A percentile compares a stretch with the other conserved stretches of the same genome.
Conservation (phyloP, 768 basidiomycete species). For the Omphalotus guepiniiformis region DNA sequence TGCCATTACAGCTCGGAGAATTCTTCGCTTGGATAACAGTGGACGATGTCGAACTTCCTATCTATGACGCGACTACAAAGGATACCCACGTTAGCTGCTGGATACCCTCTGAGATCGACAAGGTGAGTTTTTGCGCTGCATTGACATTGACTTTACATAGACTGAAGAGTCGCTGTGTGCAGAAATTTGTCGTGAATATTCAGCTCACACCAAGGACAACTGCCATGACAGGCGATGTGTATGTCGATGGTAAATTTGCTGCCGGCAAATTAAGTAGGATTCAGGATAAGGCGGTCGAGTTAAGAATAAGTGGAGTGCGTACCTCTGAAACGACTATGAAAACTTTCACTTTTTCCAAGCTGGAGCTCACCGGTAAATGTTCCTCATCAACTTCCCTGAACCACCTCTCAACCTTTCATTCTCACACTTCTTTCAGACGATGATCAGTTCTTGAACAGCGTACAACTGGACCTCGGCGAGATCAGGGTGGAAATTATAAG, state of each 20-base stretch:
- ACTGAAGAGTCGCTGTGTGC: background rate
- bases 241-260: background rate
- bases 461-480: background rate
- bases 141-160: background rate
- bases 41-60: background rate
- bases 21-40: slow-evolving; percentile 1
- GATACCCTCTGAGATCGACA: background rate
- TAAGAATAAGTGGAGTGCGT: background rate
- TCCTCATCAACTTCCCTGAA: too few species aligned
- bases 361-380: background rate
- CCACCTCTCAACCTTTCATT: background rate
- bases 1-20: background rate
- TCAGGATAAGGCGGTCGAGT: background rate
- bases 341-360: background rate
- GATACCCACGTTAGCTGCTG: background rate
- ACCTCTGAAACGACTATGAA: background rate
- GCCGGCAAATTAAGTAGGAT: background rate
- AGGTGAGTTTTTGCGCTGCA: background rate
- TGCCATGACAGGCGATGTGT: background rate
- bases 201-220: too few species aligned
- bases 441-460: background rate
- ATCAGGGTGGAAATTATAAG: background rate
- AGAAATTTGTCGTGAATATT: background rate
- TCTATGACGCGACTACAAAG: background rate
- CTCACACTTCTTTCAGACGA: background rate